Conservation (phyloP, 345 rosid genomes). For the thale cress (Arabidopsis thaliana) region DNA sequence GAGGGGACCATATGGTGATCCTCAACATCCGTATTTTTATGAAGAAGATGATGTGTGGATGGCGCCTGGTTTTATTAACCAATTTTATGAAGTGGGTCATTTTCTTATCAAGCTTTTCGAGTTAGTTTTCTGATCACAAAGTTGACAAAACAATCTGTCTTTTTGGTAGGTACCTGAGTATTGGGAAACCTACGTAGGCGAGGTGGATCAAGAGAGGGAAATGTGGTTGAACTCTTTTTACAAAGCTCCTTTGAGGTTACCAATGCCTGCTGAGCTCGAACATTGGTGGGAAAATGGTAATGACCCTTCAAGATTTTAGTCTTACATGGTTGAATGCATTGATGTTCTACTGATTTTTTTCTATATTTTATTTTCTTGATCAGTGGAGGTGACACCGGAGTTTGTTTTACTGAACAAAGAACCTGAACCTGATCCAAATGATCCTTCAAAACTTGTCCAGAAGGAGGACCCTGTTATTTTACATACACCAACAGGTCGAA, state of each 20-base stretch:
- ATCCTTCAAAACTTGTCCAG: constrained; percentile 70
- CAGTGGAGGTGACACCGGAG: constrained; percentile 79
- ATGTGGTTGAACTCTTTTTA: constrained; percentile 97
- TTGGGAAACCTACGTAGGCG: constrained; percentile 86
- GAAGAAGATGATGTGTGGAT: constrained; percentile 98
- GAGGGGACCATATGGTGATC: constrained; percentile 88
- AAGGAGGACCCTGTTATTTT: constrained; percentile 83
- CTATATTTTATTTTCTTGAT: constrained; percentile 32
- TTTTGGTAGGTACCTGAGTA: constrained; percentile 79
- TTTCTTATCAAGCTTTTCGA: constrained; percentile 24
- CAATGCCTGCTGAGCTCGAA: constrained; percentile 98
- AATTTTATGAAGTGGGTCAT: constrained; percentile 74
- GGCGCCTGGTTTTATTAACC: constrained; percentile 97
- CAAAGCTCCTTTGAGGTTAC: constrained; percentile 87
- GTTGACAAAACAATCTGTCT: constrained; percentile 30
- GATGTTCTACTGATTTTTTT: not conserved
- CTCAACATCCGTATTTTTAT: constrained; percentile 88
- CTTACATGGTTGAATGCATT: constrained; percentile 22
- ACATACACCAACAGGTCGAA: constrained; percentile 79
- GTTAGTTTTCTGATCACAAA: constrained; percentile 28
- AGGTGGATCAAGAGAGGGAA: constrained; percentile 89
- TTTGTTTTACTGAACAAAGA: constrained; percentile 78
- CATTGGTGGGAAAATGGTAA: constrained; percentile 89
- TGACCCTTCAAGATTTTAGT: constrained; percentile 15
- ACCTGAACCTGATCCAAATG: constrained; percentile 88